Percentiles rank a stretch among this genome's conserved stretches.
These are phyloP conservation scores for Alliaria petiolata DNA, from an alignment of 345 rosid genomes.

Conservation along the genomic window DNA sequence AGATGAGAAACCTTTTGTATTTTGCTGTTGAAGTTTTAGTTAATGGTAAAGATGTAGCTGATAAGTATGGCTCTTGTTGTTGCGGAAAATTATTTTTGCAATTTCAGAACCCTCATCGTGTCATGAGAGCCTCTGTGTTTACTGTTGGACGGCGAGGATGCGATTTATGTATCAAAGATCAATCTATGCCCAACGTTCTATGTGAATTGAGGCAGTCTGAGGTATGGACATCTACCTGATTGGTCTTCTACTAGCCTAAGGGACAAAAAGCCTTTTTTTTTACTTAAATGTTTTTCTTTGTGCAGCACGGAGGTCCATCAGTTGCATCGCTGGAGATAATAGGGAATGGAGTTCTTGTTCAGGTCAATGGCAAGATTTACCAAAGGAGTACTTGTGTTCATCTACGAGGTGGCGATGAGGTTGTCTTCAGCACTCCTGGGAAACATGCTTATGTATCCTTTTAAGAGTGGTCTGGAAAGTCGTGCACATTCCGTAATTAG, in stretches of 20 bases:
- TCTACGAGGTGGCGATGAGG: conserved; percentile 87
- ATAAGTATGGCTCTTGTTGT: not conserved
- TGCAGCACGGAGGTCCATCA: conserved; percentile 66
- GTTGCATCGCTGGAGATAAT: conserved; percentile 62
- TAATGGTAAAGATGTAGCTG: too few species aligned
- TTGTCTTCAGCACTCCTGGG: conserved; percentile 64
- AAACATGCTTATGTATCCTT: conserved; percentile 98
- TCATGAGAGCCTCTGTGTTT: conserved; percentile 51
- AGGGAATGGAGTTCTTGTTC: conserved; percentile 81
- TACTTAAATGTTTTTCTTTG: conserved; percentile 14
- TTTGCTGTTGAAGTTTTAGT: not conserved
- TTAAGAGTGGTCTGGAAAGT: not conserved
- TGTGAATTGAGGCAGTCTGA: conserved; percentile 72
- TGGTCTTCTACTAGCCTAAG: not conserved
- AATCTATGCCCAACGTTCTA: conserved; percentile 46
- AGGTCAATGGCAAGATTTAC: conserved; percentile 64
- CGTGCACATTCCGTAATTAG: not conserved
- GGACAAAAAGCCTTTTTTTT: not conserved
- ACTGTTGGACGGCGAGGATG: conserved; percentile 76
- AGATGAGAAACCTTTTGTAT: too few species aligned
- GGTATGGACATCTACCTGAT: conserved; percentile 41
- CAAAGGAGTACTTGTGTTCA: conserved; percentile 43
- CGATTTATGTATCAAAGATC: conserved; percentile 67
- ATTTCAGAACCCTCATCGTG: conserved; percentile 69
- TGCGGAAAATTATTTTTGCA: not conserved